phyloP scores from a whole-genome alignment of 2,329 filamentous ascomycete genomes.

The Endoconidiophora polonica region DNA sequence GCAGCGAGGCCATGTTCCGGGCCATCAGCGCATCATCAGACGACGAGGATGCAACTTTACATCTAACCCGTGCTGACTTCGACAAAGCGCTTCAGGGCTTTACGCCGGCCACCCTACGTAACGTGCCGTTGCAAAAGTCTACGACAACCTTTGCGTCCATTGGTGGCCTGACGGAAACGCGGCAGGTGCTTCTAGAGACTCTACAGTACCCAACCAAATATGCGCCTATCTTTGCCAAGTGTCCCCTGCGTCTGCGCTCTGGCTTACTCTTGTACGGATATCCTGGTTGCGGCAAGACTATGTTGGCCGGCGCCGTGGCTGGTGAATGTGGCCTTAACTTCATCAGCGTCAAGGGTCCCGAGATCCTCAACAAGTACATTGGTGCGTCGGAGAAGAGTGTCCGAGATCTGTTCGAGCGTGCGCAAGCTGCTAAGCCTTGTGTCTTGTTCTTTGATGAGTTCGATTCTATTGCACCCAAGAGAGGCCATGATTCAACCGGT shows the following conservation, averaged over 20 bases:
- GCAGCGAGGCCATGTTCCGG: constrained; percentile 84
- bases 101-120: constrained; percentile 83
- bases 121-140: constrained; percentile 83
- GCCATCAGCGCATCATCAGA: constrained; percentile 42
- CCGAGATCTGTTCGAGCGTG: constrained; percentile 84
- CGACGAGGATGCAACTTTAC: constrained; percentile 34
- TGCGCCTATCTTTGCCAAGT: constrained; percentile 91
- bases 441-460: constrained; percentile 98
- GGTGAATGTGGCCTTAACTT: constrained; percentile 97
- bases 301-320: constrained; percentile 90
- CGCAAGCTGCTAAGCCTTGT: constrained; percentile 77
- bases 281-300: constrained; percentile 89
- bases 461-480: constrained; percentile 90
- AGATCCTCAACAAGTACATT: constrained; percentile 98
- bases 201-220: constrained; percentile 96
- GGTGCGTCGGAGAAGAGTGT: constrained; percentile 94
- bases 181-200: constrained; percentile 84
- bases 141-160: constrained; percentile 87
- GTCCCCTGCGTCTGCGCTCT: constrained; percentile 82
- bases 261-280: constrained; percentile 87
- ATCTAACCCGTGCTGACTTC: constrained; percentile 61
- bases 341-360: constrained; percentile 93
- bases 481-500: constrained; percentile 90
- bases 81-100: constrained; percentile 75
- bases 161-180: constrained; percentile 70